phyloP scores from a whole-genome alignment of 768 basidiomycete species.

The Suillus plorans region DNA sequence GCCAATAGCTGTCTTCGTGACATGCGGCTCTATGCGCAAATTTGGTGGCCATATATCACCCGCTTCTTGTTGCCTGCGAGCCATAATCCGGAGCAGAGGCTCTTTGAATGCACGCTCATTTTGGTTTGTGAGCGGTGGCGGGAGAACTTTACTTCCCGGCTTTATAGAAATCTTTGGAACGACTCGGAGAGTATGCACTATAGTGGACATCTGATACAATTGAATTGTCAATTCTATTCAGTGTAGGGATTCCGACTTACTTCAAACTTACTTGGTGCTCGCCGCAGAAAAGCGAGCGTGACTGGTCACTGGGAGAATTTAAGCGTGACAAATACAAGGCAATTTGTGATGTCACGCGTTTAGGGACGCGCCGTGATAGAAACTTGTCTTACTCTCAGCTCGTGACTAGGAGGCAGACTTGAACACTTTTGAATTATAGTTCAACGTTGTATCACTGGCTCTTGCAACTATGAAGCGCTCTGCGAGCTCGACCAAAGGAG shows the following conservation, averaged over 20 bases:
- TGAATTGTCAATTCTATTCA: neutral
- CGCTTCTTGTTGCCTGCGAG: slow-evolving; percentile 36
- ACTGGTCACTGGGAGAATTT: neutral
- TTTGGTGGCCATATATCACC: slow-evolving; percentile 47
- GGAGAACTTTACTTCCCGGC: slow-evolving; percentile 17
- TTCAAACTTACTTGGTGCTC: neutral
- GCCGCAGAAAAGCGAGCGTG: neutral
- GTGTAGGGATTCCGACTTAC: neutral
- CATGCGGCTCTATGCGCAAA: slow-evolving; percentile 48
- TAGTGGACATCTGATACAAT: neutral
- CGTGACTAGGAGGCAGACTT: neutral
- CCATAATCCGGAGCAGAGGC: slow-evolving; percentile 43
- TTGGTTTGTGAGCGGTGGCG: slow-evolving; percentile 33
- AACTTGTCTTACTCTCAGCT: neutral
- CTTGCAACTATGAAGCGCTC: slow-evolving; percentile 5
- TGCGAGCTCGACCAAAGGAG: neutral
- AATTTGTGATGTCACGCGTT: slow-evolving; percentile 1
- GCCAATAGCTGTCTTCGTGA: slow-evolving; percentile 39
- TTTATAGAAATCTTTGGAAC: slow-evolving; percentile 35
- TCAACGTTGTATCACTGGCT: slow-evolving; percentile 13
- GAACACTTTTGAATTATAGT: neutral
- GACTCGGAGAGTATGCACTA: slow-evolving; percentile 31
- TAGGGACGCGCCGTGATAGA: slow-evolving; percentile 1
- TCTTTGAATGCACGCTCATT: slow-evolving; percentile 27
- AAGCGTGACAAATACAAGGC: neutral